phyloP scores from a whole-genome alignment of 352 stramenopile species.

The Phytopythium sindhum region DNA sequence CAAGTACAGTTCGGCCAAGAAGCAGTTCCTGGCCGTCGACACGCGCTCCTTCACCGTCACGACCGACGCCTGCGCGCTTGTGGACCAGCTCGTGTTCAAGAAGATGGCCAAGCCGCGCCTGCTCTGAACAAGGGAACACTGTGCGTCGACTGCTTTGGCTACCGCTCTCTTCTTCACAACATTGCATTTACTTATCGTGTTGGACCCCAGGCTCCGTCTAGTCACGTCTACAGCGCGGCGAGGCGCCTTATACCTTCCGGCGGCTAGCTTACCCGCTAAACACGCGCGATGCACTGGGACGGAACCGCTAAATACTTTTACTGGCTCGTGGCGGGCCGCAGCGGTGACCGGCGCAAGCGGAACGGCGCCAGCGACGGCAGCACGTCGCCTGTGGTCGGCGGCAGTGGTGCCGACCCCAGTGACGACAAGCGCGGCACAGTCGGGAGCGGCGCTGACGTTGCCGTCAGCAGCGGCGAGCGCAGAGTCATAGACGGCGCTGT shows the following conservation, averaged over 20 bases:
- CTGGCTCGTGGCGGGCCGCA: not conserved
- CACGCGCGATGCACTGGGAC: not conserved
- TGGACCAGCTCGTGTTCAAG: slow-evolving; percentile 51
- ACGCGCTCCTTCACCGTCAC: slow-evolving; percentile 69
- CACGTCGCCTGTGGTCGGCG: not conserved
- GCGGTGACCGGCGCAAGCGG: not conserved
- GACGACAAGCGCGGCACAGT: slow-evolving; percentile 4
- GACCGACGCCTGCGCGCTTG: slow-evolving; percentile 67
- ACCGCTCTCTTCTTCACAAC: not conserved
- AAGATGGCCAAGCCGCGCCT: slow-evolving; percentile 24
- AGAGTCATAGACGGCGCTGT: not conserved
- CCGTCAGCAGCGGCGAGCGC: not conserved
- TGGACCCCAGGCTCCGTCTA: not conserved
- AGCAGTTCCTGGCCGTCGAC: slow-evolving; percentile 63
- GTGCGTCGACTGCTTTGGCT: not conserved
- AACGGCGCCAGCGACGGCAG: slow-evolving; percentile 14
- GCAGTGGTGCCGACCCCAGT: not conserved
- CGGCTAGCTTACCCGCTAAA: not conserved
- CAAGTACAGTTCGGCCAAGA: slow-evolving; percentile 84
- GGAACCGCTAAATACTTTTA: not conserved
- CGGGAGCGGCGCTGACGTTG: not conserved
- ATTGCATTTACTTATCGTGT: not conserved
- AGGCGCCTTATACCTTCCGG: slow-evolving; percentile 1
- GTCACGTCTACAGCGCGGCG: slow-evolving; percentile 1
- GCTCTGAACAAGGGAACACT: not conserved